Percentiles rank a stretch among this genome's conserved stretches.
Evolutionary conservation across 495 filamentous ascomycete species (phyloP).

Genomic region (Aspergillus haitiensis): DNA sequence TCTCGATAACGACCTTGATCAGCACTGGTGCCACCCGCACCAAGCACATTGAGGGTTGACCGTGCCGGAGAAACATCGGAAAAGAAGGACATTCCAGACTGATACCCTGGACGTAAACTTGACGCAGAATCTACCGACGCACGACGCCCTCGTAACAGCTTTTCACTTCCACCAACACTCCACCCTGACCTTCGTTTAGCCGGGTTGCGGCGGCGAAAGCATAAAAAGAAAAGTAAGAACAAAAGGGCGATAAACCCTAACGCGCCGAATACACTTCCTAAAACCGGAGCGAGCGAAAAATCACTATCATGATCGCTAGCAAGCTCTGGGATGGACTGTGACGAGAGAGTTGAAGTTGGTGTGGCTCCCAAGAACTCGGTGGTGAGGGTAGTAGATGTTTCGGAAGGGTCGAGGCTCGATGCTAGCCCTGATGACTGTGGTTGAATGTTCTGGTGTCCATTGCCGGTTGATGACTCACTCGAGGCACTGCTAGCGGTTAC

Average conservation of each 20-base stretch:
- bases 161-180: conserved; percentile 21
- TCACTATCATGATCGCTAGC: conserved; percentile 2
- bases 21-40: not conserved
- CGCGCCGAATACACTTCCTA: conserved; percentile 34
- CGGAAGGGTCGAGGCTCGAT: not conserved
- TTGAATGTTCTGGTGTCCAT: not conserved
- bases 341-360: conserved; percentile 5
- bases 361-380: not conserved
- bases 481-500: not conserved
- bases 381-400: not conserved
- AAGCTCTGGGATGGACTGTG: not conserved
- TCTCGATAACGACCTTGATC: not conserved
- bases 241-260: conserved; percentile 27
- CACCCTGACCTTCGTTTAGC: conserved; percentile 2
- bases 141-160: conserved; percentile 19
- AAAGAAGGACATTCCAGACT: conserved; percentile 10
- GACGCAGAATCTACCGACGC: conserved; percentile 14
- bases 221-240: conserved; percentile 25
- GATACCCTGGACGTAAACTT: conserved; percentile 17
- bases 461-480: not conserved
- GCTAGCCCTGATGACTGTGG: not conserved
- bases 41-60: conserved; percentile 15
- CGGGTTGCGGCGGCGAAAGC: conserved; percentile 28
- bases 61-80: conserved; percentile 13
- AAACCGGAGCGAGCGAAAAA: conserved; percentile 25